Evolutionary conservation across 768 basidiomycete genomes (phyloP).

Genomic region (Boletus coccyginus): DNA sequence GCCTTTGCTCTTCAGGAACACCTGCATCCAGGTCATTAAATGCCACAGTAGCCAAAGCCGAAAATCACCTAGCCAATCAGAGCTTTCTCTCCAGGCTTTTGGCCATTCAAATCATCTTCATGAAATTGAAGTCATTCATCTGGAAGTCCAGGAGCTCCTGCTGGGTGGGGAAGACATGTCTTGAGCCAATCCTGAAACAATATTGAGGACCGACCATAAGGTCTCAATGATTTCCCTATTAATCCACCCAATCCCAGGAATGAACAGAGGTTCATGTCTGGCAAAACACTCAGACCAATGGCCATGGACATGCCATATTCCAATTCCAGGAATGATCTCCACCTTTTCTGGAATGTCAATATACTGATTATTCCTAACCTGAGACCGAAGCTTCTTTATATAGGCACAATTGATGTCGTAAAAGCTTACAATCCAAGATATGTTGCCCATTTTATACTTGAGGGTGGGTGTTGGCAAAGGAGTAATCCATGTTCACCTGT

Average conservation of each 20-base stretch:
- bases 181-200: neutral
- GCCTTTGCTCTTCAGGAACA: too few species aligned
- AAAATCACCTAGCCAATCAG: too few species aligned
- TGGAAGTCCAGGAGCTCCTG: conserved; percentile 5
- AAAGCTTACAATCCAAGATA: too few species aligned
- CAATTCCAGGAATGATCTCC: conserved; percentile 16
- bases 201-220: neutral
- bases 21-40: too few species aligned
- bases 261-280: neutral
- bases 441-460: too few species aligned
- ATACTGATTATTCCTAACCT: neutral
- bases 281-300: conserved; percentile 22
- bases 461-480: too few species aligned
- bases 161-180: neutral
- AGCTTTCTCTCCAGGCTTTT: too few species aligned
- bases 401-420: conserved; percentile 8
- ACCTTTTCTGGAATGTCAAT: neutral
- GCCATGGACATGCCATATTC: conserved; percentile 26
- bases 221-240: conserved; percentile 11
- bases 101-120: conserved; percentile 6
- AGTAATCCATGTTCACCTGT: too few species aligned
- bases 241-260: neutral
- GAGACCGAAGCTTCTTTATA: neutral
- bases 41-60: too few species aligned
- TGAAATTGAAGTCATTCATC: conserved; percentile 9